phyloP scores from a whole-genome alignment of 2,329 filamentous ascomycete genomes.

The Ilyonectria sp. region DNA sequence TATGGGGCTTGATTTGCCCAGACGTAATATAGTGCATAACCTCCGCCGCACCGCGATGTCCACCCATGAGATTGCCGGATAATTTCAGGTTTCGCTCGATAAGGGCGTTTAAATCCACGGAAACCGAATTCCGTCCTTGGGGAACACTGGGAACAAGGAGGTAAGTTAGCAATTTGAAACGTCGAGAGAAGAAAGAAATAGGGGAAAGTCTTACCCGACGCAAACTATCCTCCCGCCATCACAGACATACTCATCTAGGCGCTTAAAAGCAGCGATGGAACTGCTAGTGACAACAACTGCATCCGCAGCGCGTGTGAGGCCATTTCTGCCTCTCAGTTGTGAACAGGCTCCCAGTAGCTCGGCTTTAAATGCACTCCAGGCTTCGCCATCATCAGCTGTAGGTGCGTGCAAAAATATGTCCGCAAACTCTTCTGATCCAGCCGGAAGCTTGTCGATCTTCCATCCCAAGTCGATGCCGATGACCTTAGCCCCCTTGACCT shows the following conservation, averaged over 20 bases:
- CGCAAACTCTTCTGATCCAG: not conserved
- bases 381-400: not conserved
- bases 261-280: not conserved
- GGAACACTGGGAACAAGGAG: not conserved
- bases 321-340: not conserved
- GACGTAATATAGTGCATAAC: constrained; percentile 5
- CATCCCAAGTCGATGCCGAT: constrained; percentile 4
- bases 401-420: not conserved
- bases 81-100: not conserved
- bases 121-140: not conserved
- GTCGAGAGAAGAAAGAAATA: too few species aligned
- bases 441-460: not conserved
- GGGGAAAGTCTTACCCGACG: not conserved
- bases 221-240: constrained; percentile 14
- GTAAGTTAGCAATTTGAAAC: not conserved
- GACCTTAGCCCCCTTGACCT: not conserved
- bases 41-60: not conserved
- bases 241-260: constrained; percentile 8
- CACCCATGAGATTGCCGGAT: constrained; percentile 14
- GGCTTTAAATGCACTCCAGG: not conserved
- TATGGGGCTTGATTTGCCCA: not conserved
- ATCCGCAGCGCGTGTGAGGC: not conserved
- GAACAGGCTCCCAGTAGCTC: not conserved
- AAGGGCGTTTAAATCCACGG: not conserved
- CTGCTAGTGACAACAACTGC: not conserved